Conservation (phyloP, 768 basidiomycete species). For the Suillus paluster region DNA sequence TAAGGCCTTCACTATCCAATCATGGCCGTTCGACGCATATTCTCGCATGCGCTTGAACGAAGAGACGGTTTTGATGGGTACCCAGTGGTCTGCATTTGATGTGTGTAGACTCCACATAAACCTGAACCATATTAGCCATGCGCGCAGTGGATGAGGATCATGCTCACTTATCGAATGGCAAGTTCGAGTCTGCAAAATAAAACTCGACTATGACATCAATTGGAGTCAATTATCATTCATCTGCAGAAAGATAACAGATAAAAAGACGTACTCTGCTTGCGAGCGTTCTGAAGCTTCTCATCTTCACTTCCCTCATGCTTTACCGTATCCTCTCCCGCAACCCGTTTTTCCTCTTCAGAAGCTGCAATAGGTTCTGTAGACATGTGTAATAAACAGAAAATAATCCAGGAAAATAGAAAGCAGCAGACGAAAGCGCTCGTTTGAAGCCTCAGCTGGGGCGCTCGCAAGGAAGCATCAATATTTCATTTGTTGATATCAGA, state of each 20-base stretch:
- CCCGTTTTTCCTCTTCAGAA: slow-evolving; percentile 11
- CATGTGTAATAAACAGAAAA: slow-evolving; percentile 20
- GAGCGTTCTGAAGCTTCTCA: slow-evolving; percentile 51
- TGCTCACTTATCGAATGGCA: slow-evolving; percentile 84
- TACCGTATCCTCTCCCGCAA: slow-evolving; percentile 20
- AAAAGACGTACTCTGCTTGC: slow-evolving; percentile 54
- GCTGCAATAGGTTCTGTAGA: slow-evolving; percentile 19
- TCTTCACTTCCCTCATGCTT: slow-evolving; percentile 40
- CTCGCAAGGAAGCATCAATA: background rate
- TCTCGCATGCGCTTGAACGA: slow-evolving; percentile 97
- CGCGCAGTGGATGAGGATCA: background rate
- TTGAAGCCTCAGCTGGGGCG: background rate
- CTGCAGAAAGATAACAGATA: background rate
- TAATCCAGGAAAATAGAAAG: slow-evolving; percentile 5
- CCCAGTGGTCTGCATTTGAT: slow-evolving; percentile 85
- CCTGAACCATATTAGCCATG: slow-evolving; percentile 43
- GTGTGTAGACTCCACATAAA: slow-evolving; percentile 95
- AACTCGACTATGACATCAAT: slow-evolving; percentile 72
- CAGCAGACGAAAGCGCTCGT: background rate
- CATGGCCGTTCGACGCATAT: slow-evolving; percentile 57
- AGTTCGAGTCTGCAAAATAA: slow-evolving; percentile 96
- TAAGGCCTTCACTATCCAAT: slow-evolving; percentile 77
- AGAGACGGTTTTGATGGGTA: slow-evolving; percentile 82
- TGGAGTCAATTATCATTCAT: background rate
- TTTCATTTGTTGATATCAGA: background rate